These are phyloP conservation scores for Asterophora parasitica DNA, from an alignment of 768 basidiomycete genomes.

Conservation along the genomic window DNA sequence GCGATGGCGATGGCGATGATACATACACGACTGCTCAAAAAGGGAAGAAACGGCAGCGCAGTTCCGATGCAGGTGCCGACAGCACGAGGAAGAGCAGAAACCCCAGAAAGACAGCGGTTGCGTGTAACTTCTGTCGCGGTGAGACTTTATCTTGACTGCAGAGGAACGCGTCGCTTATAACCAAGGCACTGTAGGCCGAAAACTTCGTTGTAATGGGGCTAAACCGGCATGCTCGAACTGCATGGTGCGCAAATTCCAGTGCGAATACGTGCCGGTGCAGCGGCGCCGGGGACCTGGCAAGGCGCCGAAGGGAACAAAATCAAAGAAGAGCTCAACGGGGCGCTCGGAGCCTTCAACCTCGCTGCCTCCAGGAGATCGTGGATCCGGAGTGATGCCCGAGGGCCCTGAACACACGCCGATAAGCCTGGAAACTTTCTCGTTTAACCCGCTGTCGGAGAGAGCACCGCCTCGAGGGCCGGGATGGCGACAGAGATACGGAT, in stretches of 20 bases:
- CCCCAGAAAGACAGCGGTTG: slow-evolving; percentile 52
- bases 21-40: slow-evolving; percentile 18
- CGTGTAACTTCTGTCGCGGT: slow-evolving; percentile 80
- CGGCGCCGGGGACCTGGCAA: slow-evolving; percentile 73
- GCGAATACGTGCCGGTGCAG: slow-evolving; percentile 47
- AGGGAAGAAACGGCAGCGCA: slow-evolving; percentile 27
- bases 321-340: slow-evolving; percentile 31
- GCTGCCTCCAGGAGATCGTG: slow-evolving; percentile 10
- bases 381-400: slow-evolving; percentile 13
- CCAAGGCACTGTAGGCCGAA: slow-evolving; percentile 46
- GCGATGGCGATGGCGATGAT: slow-evolving; percentile 23
- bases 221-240: slow-evolving; percentile 65
- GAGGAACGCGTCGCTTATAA: not conserved
- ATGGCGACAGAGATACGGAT: slow-evolving; percentile 12
- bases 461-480: slow-evolving; percentile 16
- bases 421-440: slow-evolving; percentile 25
- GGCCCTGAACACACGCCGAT: slow-evolving; percentile 23
- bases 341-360: slow-evolving; percentile 16
- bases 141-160: slow-evolving; percentile 11
- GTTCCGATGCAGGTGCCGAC: slow-evolving; percentile 22
- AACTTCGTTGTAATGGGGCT: slow-evolving; percentile 68
- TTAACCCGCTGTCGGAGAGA: slow-evolving; percentile 21
- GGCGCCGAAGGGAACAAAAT: slow-evolving; percentile 55
- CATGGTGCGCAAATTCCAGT: slow-evolving; percentile 43
- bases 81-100: slow-evolving; percentile 25